phyloP scores from a whole-genome alignment of 441 rosid species.

The California macrophylla region DNA sequence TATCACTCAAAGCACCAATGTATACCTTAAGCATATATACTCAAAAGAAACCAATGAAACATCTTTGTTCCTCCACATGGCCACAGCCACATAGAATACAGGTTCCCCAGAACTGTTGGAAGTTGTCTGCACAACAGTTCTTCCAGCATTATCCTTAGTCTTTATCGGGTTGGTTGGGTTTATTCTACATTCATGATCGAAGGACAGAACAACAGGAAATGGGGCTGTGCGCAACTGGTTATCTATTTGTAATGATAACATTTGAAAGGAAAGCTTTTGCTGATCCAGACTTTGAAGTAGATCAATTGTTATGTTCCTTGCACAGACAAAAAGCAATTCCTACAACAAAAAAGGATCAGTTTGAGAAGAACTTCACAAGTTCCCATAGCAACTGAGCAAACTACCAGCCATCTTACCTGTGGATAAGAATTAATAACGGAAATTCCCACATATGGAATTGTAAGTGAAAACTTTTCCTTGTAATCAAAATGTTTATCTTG shows the following conservation, averaged over 20 bases:
- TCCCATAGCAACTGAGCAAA: constrained; percentile 1
- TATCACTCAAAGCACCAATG: background rate
- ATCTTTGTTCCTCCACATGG: constrained; percentile 88
- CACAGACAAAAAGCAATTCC: constrained; percentile 90
- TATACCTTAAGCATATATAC: constrained; percentile 7
- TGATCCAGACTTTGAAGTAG: constrained; percentile 73
- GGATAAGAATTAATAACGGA: constrained; percentile 74
- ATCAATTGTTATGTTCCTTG: constrained; percentile 49
- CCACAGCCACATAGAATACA: constrained; percentile 46
- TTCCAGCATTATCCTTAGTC: constrained; percentile 36
- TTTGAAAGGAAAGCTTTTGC: constrained; percentile 66
- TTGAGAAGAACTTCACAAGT: constrained; percentile 11
- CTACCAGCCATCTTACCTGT: constrained; percentile 42
- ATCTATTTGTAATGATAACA: constrained; percentile 76
- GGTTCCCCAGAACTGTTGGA: constrained; percentile 40
- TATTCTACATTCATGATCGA: constrained; percentile 47
- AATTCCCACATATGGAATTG: constrained; percentile 59
- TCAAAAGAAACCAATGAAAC: constrained; percentile 24
- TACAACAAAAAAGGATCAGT: constrained; percentile 31
- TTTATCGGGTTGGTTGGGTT: constrained; percentile 32
- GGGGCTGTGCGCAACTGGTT: constrained; percentile 62
- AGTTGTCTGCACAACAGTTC: constrained; percentile 27
- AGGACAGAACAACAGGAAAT: constrained; percentile 83
- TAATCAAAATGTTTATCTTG: constrained; percentile 42
- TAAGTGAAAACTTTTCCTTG: constrained; percentile 56